A percentile compares a stretch with the other conserved stretches of the same genome.
Evolutionary conservation across 768 basidiomycete species (phyloP).

Genomic region (Serendipita vermifera): DNA sequence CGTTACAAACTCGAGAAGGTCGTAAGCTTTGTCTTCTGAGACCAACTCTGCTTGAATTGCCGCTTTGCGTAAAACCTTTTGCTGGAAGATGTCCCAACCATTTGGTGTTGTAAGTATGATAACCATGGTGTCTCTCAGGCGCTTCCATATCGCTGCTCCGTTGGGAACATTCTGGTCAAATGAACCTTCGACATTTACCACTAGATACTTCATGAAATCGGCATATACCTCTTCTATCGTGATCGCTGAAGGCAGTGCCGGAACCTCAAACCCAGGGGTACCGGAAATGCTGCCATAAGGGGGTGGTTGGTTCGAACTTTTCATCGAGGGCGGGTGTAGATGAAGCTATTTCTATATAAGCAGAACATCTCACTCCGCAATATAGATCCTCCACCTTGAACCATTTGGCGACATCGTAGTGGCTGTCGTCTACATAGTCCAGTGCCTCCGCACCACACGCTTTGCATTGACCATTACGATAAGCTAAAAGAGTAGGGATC

Average conservation of each 20-base stretch:
- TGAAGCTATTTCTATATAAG: too few species aligned
- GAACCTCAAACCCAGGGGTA: neutral
- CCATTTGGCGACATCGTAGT: neutral
- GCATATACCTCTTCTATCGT: slow-evolving; percentile 2
- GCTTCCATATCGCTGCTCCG: slow-evolving; percentile 3
- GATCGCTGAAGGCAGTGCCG: slow-evolving; percentile 2
- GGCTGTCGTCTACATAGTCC: neutral
- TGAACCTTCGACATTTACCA: neutral
- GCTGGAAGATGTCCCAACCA: slow-evolving; percentile 2
- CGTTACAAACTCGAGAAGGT: slow-evolving; percentile 7
- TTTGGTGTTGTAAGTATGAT: neutral
- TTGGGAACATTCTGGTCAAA: neutral
- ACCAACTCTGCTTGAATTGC: neutral
- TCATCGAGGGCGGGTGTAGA: slow-evolving; percentile 2
- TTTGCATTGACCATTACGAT: neutral
- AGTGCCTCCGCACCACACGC: neutral
- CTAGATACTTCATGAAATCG: slow-evolving; percentile 9
- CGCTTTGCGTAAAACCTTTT: neutral
- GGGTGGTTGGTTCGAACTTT: neutral
- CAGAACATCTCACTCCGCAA: too few species aligned
- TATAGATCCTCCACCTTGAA: too few species aligned
- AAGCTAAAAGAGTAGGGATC: neutral
- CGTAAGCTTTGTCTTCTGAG: neutral
- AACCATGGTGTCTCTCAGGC: neutral
- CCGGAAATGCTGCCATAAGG: neutral